Percentiles rank a stretch among this genome's conserved stretches.
phyloP scores from a whole-genome alignment of 73 alveolate species.

The Paramecium sonneborni region DNA sequence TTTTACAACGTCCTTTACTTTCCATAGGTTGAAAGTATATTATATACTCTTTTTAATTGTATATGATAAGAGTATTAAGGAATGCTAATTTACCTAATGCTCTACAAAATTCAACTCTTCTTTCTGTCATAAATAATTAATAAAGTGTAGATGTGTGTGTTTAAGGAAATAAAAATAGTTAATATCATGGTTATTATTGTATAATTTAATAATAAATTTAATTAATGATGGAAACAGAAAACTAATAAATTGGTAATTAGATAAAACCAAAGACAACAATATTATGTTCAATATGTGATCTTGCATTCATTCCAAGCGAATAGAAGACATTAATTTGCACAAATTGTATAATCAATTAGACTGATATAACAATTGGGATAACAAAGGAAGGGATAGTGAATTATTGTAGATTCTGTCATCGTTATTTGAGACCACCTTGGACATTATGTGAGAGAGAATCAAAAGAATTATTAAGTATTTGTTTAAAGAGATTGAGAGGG shows the following conservation, averaged over 20 bases:
- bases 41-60: constrained; percentile 28
- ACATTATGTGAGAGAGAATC: constrained; percentile 86
- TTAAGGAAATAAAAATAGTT: background rate
- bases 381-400: constrained; percentile 65
- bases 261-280: constrained; percentile 30
- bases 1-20: background rate
- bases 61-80: background rate
- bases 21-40: background rate
- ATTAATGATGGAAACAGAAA: constrained; percentile 56
- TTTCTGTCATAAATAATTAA: background rate
- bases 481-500: constrained; percentile 78
- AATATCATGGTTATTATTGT: background rate
- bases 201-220: background rate
- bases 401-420: constrained; percentile 66
- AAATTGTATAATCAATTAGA: constrained; percentile 47
- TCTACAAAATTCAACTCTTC: constrained; percentile 45
- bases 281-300: constrained; percentile 64
- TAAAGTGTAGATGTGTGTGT: background rate
- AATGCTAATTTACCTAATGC: constrained; percentile 6
- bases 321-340: constrained; percentile 55
- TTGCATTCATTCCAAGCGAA: constrained; percentile 59
- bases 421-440: constrained; percentile 96
- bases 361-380: constrained; percentile 61
- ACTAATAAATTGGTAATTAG: background rate
- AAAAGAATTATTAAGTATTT: constrained; percentile 88